Evolutionary conservation across 257 asterid genomes (phyloP), one percentile per base, ranked within the genome.

Genomic region (Apocynum venetum): DNA sequence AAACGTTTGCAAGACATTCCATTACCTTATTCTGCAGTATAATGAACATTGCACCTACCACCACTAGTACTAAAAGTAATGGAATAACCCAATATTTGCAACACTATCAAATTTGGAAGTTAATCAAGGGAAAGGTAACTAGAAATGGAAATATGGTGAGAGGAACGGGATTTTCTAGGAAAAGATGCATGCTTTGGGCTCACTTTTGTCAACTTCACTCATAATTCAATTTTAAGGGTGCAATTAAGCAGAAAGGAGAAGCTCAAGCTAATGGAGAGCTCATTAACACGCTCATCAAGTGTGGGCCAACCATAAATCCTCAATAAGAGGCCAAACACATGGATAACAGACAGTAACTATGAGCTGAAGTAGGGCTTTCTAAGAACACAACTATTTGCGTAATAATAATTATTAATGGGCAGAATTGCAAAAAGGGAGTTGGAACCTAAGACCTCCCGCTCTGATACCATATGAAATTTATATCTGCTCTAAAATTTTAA

Each of bases 151-250:
- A 55, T 8, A 20, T 25, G 19, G 7, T 3, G 20, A 49, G 75
- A 49, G 46, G 14, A 31, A 44, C 19, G 20, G 10, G 47, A 57
- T 14, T 15, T 46, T 75, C 41, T 14, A 6, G 1, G 0, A 36
- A 19, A 19, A 38, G 19, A 25, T 35, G 52, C 70, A 63, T 56
- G 74, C 56, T 52, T 43, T 65, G 74, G 65, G 49, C 41, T 49
- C 35, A n/a, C 35, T 20, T 43, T 13, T 14, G 10, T 1, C n/a
- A 61, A 65, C 60, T 63, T 38, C 57, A 64, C 53, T 63, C 17
- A 4, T 53, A 49, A 67, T 76, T 71, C 72, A 78, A 73, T 56
- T 67, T 48, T 44, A 20, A 69, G 31, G 15, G 38, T 36, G 63
- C 10, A 61, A 46, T 76, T 53, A 70, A 77, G 65, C 31, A 25